These are phyloP conservation scores for Aspergillus sp. DNA, from an alignment of 2,329 filamentous ascomycete genomes.

Conservation along the genomic window DNA sequence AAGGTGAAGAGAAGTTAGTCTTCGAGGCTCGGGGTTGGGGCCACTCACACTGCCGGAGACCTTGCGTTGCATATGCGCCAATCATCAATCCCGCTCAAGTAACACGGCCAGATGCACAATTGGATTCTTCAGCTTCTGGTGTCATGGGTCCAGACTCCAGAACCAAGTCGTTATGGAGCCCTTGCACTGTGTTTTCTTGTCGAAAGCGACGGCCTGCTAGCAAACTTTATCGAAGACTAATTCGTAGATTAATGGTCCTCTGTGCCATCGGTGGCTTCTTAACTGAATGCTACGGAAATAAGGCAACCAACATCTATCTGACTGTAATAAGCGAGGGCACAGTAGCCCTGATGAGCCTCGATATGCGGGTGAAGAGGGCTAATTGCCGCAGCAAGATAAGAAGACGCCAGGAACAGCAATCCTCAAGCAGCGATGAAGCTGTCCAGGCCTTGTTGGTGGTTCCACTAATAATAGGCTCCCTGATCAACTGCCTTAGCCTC, in stretches of 20 bases:
- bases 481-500: not conserved
- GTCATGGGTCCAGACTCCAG: not conserved
- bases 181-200: not conserved
- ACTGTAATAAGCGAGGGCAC: not conserved
- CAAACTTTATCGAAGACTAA: not conserved
- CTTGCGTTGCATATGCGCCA: conserved; percentile 1
- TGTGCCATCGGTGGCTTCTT: not conserved
- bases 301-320: too few relatives aligned
- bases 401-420: not conserved
- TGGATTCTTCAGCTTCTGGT: not conserved
- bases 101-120: not conserved
- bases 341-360: not conserved
- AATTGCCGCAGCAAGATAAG: not conserved
- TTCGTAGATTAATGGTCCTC: too few relatives aligned
- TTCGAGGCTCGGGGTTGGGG: not conserved
- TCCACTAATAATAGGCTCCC: conserved; percentile 1
- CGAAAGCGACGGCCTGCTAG: not conserved
- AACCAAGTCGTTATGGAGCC: not conserved
- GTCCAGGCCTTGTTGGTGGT: not conserved
- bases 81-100: not conserved
- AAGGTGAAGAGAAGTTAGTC: not conserved
- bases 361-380: not conserved
- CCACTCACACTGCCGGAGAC: not conserved
- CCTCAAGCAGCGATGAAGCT: not conserved
- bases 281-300: not conserved